phyloP scores from a whole-genome alignment of 1,284 basidiomycete genomes.

The Wolfiporia cocos region DNA sequence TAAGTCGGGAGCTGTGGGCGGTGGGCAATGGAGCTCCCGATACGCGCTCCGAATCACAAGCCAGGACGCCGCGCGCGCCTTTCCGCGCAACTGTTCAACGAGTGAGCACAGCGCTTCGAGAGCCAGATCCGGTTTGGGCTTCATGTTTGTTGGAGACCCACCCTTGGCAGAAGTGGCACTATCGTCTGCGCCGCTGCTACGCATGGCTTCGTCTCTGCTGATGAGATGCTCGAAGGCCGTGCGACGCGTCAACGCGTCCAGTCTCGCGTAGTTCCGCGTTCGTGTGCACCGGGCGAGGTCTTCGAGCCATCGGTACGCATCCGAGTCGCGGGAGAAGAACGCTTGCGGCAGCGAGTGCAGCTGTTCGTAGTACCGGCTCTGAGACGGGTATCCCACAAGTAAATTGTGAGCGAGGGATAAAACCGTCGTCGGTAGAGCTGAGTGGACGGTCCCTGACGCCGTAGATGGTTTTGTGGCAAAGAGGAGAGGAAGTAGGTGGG shows the following conservation, averaged over 20 bases:
- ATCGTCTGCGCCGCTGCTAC: too few species aligned
- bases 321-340: conserved; percentile 24
- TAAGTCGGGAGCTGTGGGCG: conserved; percentile 1
- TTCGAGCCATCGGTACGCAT: conserved; percentile 40
- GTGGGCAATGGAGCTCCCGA: conserved; percentile 44
- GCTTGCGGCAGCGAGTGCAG: conserved; percentile 33
- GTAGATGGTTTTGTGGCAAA: conserved; percentile 35
- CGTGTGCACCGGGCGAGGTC: conserved; percentile 42
- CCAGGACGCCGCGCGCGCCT: conserved; percentile 52
- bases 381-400: conserved; percentile 52
- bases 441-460: conserved; percentile 13
- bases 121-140: conserved; percentile 30
- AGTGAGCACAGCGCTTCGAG: conserved; percentile 37
- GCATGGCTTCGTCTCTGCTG: conserved; percentile 30
- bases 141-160: conserved; percentile 11
- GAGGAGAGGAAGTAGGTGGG: conserved; percentile 46
- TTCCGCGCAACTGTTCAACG: conserved; percentile 40
- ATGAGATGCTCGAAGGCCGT: conserved; percentile 12
- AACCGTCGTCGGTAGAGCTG: conserved; percentile 29
- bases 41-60: conserved; percentile 55
- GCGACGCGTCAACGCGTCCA: conserved; percentile 35
- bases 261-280: conserved; percentile 42
- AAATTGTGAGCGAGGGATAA: conserved; percentile 51
- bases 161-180: too few species aligned
- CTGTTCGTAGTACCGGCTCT: conserved; percentile 44